Base-by-base conservation (phyloP, 2,329 filamentous ascomycete species). In the Calonectria hongkongensis region DNA sequence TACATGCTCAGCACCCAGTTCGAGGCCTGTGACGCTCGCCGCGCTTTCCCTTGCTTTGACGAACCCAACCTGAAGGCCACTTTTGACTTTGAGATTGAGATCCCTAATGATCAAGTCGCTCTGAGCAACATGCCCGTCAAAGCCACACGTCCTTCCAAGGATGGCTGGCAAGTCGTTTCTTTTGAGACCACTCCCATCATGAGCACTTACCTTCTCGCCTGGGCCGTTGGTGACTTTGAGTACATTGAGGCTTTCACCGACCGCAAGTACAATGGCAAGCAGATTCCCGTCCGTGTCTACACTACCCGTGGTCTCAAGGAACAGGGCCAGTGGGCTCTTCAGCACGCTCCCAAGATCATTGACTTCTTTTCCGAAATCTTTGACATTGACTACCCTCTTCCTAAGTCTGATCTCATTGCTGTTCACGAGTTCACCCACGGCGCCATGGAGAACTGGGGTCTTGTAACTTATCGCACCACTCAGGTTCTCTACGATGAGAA, bases 301-400 rank as follows among this genome's bases (percentile, higher is more conserved):
- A 98, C 96, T 1, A 98, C 96, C 12, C 93, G 92, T 74, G 97
- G 97, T n/a, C 89, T 99, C 74, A 96, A 97, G 85, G 93, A 97
- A 76, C 96, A 98, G 86, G 97, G 95, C 67, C 92, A 91, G 30
- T 98, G 94, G 87, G 97, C 97, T 47, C 87, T 99, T 73, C 92
- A 98, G 82, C 96, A 98, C 83, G 96, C 96, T 30, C 94, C 96
- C 81, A 94, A 96, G 86, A 94, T 97, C 77, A 95, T 99, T 67
- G 97, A 99, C 85, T 97, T 95, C 86, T 99, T 98, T 86, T 98
- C 96, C 0, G 95, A 98, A 84, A 92, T 97, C 79, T 99, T 98
- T 81, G 93, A 93, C 78, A 95, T 98, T 76, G 95, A 98, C 81
- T 98, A 98, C 83, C 96, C 96, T 39, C 89, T 98, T 21, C 95